Base-by-base conservation (phyloP, 1,284 basidiomycete species). In the Kalmanozyma brasiliensis region DNA sequence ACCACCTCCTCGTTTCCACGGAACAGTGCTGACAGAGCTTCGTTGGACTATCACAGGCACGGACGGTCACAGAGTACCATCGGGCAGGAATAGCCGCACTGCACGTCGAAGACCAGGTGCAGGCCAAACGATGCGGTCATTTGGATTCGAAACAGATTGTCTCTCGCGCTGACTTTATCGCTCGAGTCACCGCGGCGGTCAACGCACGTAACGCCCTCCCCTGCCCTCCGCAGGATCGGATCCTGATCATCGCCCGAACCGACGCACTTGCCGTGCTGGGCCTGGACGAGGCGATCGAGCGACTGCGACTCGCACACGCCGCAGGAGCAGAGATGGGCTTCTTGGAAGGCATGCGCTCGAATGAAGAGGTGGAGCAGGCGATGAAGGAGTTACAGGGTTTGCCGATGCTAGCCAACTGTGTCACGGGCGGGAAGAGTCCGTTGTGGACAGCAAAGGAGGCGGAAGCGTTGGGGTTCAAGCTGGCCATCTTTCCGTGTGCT, bases 101-200 rank as follows among this genome's bases (percentile, higher is more conserved):
- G 72, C 90, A 92, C 81, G 91, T 92, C 42, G 91, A 92, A 80
- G 91, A 91, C 78, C 91, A 92, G 82, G 89, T 91, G 88, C 91
- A 59, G 23, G 47, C 89, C 7, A 92, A 92, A 82, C 88, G 90
- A 52, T 92, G 91, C 73, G 91, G 90, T 1, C 90, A 92, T 79
- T 83, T 92, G 34, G 85, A 90, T 79, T 90, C 91, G 46, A 92
- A 92, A 81, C 89, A 90, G 60, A 87, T 92, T 73, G 91, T 92
- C 40, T 88, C 89, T 2, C 86, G 88, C 10, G 89, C 89, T 71
- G 90, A 90, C 74, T 91, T 91, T 68, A 52, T 91, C 32, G 87
- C 87, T 8, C 87, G 91, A 33, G 90, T 92, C 74, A 87, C 89
- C 30, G 90, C 91, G 5, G 91, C 91, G 0, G 89, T 52, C 1